A percentile compares a stretch with the other conserved stretches of the same genome.
Conservation (phyloP, 495 filamentous ascomycete genomes). For the Hypoxylon fuscum region DNA sequence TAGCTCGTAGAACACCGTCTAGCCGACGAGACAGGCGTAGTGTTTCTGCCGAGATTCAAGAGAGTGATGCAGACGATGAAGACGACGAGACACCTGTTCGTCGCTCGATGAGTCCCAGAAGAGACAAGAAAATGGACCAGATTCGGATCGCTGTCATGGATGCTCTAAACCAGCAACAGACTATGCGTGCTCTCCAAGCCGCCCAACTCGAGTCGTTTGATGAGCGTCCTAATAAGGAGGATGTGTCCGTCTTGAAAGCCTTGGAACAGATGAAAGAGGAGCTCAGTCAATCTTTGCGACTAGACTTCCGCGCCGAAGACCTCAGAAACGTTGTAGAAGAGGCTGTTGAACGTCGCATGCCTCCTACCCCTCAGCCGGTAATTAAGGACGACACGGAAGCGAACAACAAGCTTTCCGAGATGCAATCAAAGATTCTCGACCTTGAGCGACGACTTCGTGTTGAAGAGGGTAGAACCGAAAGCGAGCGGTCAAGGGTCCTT, state of each 20-base stretch:
- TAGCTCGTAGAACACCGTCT: constrained; percentile 53
- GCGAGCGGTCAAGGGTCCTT: constrained; percentile 41
- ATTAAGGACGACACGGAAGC: constrained; percentile 47
- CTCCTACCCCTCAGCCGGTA: constrained; percentile 48
- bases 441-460: constrained; percentile 43
- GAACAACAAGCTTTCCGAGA: constrained; percentile 48
- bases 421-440: constrained; percentile 50
- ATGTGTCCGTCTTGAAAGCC: constrained; percentile 44
- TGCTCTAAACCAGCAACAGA: constrained; percentile 71
- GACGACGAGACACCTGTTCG: constrained; percentile 77
- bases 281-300: constrained; percentile 52
- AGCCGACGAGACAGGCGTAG: constrained; percentile 62
- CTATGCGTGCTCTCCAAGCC: constrained; percentile 34
- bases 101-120: constrained; percentile 70
- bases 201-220: constrained; percentile 37
- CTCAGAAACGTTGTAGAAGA: constrained; percentile 67
- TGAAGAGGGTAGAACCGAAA: constrained; percentile 45
- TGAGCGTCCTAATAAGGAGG: constrained; percentile 32
- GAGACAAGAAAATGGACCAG: constrained; percentile 83
- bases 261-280: constrained; percentile 61
- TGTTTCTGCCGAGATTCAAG: constrained; percentile 68
- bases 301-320: constrained; percentile 62
- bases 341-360: constrained; percentile 60
- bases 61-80: constrained; percentile 95
- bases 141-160: constrained; percentile 83